phyloP scores from a whole-genome alignment of 2,329 filamentous ascomycete genomes.

The Diplodia scrobiculata region DNA sequence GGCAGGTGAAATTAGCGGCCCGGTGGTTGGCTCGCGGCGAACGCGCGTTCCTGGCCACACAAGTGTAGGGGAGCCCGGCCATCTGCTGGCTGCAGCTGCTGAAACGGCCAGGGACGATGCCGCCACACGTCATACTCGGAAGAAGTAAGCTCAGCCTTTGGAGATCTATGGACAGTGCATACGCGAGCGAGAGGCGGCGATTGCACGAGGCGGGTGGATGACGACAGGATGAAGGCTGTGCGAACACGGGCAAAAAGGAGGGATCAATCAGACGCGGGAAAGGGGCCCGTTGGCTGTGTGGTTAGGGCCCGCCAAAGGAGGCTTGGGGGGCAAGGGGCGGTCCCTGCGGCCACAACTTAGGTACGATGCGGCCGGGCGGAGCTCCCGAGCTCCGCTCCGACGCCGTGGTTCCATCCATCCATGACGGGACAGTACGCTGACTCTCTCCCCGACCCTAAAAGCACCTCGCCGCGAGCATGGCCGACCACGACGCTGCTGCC shows the following conservation, averaged over 20 bases:
- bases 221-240: neutral
- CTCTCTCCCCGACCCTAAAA: neutral
- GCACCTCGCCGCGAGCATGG: constrained; percentile 11
- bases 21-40: constrained; percentile 9
- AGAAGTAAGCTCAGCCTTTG: neutral
- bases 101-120: constrained; percentile 25
- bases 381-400: too few species aligned
- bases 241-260: constrained; percentile 8
- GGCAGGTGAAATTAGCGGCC: neutral
- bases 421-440: neutral
- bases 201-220: neutral
- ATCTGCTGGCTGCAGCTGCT: neutral
- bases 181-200: constrained; percentile 15
- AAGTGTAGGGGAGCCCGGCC: neutral
- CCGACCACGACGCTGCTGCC: neutral
- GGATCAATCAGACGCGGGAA: neutral
- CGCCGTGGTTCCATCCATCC: too few species aligned
- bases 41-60: constrained; percentile 11
- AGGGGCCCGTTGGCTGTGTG: too few species aligned
- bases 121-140: constrained; percentile 16
- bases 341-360: constrained; percentile 8
- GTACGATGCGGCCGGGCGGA: too few species aligned
- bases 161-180: constrained; percentile 25
- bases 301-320: neutral
- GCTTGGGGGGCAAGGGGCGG: neutral